Evolutionary conservation across 768 basidiomycete species (phyloP), one percentile per base, ranked within the genome.

Genomic region (Lentinula sp.): DNA sequence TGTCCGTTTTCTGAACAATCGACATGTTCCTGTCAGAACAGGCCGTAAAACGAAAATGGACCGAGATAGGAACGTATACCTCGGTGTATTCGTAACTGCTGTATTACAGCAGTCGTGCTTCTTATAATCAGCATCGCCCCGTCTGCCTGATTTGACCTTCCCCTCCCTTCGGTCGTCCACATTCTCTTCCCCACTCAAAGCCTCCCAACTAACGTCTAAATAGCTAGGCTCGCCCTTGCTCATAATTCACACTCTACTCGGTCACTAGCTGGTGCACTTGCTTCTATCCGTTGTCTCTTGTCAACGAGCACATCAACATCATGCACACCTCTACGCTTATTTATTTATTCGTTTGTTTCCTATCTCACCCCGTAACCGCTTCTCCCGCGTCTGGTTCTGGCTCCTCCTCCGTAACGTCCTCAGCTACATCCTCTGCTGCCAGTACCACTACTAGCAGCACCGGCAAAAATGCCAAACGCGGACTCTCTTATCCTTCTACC

Each of bases 401-500:
- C 33, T 59, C 57, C 13, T 48, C 57, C 46, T 23, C 28, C 4
- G 32, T 28, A 9, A 32, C 46, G 3, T 41, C 46, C 12, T 58
- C 57, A 1, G 16, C 18, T 45, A 36, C 57, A 9, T 20, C 46
- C 28, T 23, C 60, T 74, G 79, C 65, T 8, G 16, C 62, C 16
- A 51, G 63, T 16, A 62, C 63, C 5, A 53, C 67, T 16, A 51
- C 45, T 18, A 65, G 64, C 0, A 66, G 59, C 23, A 66, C 64
- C 32, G 55, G 55, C 57, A 77, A 78, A 62, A 83, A 80, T 45
- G 68, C 69, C 4, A 79, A 81, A 33, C 80, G 86, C 12, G 80
- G 80, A 13, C 64, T 82, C 28, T 76, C 78, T 5, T 82, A 72
- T 62, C 72, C 77, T 37, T 72, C 75, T 9, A 71, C 70, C 9